phyloP scores from a whole-genome alignment of 192 early-diverging fungal genomes.

The Pilaira anomala region DNA sequence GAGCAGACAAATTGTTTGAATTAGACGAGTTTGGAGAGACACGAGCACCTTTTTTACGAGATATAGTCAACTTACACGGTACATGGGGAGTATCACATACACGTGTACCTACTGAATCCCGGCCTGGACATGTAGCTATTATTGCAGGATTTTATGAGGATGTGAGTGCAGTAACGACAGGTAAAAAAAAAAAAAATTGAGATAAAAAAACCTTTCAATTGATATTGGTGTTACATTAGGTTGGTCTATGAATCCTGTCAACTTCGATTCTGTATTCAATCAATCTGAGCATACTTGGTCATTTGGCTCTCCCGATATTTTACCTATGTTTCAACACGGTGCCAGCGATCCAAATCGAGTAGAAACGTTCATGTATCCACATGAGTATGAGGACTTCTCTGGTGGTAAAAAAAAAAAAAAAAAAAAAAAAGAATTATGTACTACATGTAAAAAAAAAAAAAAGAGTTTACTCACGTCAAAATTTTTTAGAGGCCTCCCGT shows the following conservation, averaged over 20 bases:
- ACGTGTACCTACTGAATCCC: slow-evolving; percentile 91
- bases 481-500: slow-evolving; percentile 69
- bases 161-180: slow-evolving; percentile 95
- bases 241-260: slow-evolving; percentile 96
- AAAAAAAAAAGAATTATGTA: no score
- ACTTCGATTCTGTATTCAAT: slow-evolving; percentile 97
- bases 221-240: slow-evolving; percentile 41
- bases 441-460: no score
- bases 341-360: slow-evolving; percentile 75
- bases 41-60: slow-evolving; percentile 55
- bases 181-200: slow-evolving; percentile 30
- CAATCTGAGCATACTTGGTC: slow-evolving; percentile 93
- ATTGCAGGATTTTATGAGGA: slow-evolving; percentile 99
- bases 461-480: neutral
- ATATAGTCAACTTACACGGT: slow-evolving; percentile 56
- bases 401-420: slow-evolving; percentile 50
- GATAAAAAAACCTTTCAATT: neutral
- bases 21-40: slow-evolving; percentile 47
- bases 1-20: slow-evolving; percentile 91
- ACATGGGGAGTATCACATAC: slow-evolving; percentile 88
- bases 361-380: slow-evolving; percentile 88
- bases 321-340: slow-evolving; percentile 94
- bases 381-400: slow-evolving; percentile 87
- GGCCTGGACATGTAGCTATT: slow-evolving; percentile 95
- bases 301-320: slow-evolving; percentile 95